Base-by-base conservation (phyloP, 2,329 filamentous ascomycete genomes). In the Didymella arachidicola region DNA sequence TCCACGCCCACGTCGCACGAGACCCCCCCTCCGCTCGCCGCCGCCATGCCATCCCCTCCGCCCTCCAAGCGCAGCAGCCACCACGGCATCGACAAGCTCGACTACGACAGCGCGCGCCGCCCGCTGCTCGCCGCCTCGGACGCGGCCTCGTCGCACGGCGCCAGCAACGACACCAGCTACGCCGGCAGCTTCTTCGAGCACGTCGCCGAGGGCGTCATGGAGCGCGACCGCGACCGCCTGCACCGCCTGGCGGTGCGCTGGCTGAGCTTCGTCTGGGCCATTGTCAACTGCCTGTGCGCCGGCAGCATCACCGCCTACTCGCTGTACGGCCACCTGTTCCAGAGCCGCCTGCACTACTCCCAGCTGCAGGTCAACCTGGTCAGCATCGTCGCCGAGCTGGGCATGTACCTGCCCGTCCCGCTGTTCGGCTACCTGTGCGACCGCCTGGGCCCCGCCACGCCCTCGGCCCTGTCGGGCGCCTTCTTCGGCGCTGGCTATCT, bases 281-380 rank as follows among this genome's bases (percentile, higher is more conserved):
- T 88, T 53, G 73, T 88, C 59, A 86, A 81, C 71, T 87, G 85
- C 67, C 84, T 97, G 30, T 95, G 91, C 75, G 94, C 93, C 29
- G 95, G 94, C 61, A 96, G 92, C 70, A 92, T 98, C 71, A 93
- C 92, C 48, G 91, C 93, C 47, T 99, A 95, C 81, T 97, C 93
- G 34, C 87, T 99, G 30, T 99, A 98, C 76, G 95, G 91, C 8
- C 93, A 92, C 66, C 83, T 96, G 46, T 92, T 99, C 79, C 92
- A 97, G 76, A 89, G 89, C 54, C 88, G 89, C 43, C 83, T 99
- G 50, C 89, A 88, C 72, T 99, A 98, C 79, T 89, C 88, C 3
- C 95, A 99, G 79, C 86, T 95, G 62, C 91, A 95, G 76, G 92
- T 99, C 78, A 98, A 98, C 77, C 87, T 89, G 29, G 88, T 97